Conservation (phyloP, 495 filamentous ascomycete genomes). For the Trichoderma orchidacearum region DNA sequence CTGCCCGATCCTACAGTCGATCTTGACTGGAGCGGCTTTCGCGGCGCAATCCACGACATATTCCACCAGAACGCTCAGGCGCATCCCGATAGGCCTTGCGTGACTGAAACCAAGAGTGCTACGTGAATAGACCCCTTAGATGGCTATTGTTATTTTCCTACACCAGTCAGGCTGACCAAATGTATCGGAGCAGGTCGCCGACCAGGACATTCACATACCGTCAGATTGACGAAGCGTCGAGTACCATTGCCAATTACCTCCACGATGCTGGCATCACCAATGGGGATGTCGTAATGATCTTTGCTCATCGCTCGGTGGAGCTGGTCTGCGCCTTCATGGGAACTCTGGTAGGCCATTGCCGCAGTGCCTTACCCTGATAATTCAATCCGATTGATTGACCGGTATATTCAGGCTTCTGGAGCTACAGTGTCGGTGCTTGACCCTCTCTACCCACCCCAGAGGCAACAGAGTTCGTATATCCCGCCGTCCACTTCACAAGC, state of each 20-base stretch:
- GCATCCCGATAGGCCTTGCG: conserved; percentile 67
- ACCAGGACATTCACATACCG: conserved; percentile 66
- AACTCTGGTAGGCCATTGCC: conserved; percentile 23
- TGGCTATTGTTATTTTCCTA: no score
- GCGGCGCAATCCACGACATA: conserved; percentile 70
- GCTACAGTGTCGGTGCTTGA: conserved; percentile 77
- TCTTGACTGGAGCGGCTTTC: conserved; percentile 72
- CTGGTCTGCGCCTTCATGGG: conserved; percentile 55
- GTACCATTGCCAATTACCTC: conserved; percentile 66
- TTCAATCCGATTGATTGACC: not conserved
- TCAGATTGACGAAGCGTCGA: conserved; percentile 79
- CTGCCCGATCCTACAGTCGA: conserved; percentile 65
- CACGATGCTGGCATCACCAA: conserved; percentile 55
- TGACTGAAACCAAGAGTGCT: conserved; percentile 83
- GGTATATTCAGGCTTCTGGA: conserved; percentile 35
- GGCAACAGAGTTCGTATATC: no score
- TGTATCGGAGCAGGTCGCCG: no score
- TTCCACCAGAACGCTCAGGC: conserved; percentile 57
- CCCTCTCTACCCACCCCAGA: conserved; percentile 72
- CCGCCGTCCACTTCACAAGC: no score
- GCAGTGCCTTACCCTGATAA: no score
- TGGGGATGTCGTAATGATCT: conserved; percentile 92
- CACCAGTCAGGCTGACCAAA: no score
- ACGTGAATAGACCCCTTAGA: no score
- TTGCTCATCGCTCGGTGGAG: conserved; percentile 67